A percentile compares a stretch with the other conserved stretches of the same genome.
These are phyloP conservation scores for Globisporangium acanthophoron DNA, from an alignment of 352 stramenopile species.

Conservation along the genomic window DNA sequence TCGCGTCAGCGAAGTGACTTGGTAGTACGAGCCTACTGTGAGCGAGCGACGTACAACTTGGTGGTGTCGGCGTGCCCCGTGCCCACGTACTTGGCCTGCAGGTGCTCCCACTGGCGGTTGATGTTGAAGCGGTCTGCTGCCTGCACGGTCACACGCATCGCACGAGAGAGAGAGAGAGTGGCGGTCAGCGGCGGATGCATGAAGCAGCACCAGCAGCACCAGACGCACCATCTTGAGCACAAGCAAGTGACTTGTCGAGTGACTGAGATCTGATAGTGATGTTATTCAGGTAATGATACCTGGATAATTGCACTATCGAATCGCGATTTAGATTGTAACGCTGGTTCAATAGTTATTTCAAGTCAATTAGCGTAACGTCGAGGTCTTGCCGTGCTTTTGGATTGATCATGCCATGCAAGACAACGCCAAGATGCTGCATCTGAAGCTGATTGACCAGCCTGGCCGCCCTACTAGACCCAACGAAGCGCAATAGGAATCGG, in stretches of 20 bases:
- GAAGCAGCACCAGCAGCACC: not conserved
- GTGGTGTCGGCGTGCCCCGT: constrained; percentile 95
- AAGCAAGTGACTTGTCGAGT: not conserved
- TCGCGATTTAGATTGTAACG: not conserved
- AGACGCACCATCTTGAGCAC: not conserved
- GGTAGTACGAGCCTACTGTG: not conserved
- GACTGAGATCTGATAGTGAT: not conserved
- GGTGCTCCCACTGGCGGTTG: constrained; percentile 91
- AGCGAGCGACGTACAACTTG: constrained; percentile 87
- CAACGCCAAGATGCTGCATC: too few relatives aligned
- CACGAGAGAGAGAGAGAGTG: not conserved
- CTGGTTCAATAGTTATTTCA: not conserved
- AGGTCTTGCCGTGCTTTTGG: too few relatives aligned
- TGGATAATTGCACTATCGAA: not conserved
- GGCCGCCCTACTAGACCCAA: too few relatives aligned
- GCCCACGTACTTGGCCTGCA: constrained; percentile 94
- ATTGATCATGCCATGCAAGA: too few relatives aligned
- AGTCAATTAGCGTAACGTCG: not conserved
- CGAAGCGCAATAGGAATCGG: too few relatives aligned
- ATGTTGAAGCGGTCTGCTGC: constrained; percentile 88
- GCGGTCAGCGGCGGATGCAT: not conserved
- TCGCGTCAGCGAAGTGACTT: not conserved
- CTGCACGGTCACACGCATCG: constrained; percentile 15
- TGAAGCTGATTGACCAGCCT: too few relatives aligned
- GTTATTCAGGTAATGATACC: not conserved